Conservation (phyloP, 2,329 filamentous ascomycete genomes). For the Volutella citrinella region DNA sequence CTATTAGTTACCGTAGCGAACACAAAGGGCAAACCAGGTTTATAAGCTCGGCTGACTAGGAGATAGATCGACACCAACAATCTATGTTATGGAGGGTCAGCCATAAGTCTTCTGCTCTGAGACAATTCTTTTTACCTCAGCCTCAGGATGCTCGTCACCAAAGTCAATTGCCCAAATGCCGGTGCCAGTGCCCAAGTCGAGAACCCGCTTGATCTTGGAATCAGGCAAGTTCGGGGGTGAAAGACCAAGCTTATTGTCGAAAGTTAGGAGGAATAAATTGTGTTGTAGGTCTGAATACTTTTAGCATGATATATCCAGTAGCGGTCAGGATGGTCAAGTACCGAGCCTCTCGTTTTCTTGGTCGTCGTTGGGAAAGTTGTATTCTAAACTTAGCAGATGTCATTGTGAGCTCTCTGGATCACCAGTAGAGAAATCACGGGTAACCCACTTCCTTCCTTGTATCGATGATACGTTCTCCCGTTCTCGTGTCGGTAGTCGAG, state of each 20-base stretch:
- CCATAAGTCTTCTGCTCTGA: too few relatives aligned
- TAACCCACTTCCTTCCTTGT: constrained; percentile 7
- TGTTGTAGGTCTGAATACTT: constrained; percentile 16
- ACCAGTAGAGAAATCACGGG: too few relatives aligned
- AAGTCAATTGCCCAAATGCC: constrained; percentile 20
- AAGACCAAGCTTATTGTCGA: constrained; percentile 12
- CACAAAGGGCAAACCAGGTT: too few relatives aligned
- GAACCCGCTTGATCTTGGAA: constrained; percentile 10
- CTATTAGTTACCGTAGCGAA: too few relatives aligned
- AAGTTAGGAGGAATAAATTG: constrained; percentile 13
- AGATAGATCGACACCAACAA: constrained; percentile 16
- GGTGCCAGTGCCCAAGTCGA: constrained; percentile 18
- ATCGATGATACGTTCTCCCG: constrained; percentile 6
- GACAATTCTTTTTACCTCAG: constrained; percentile 6
- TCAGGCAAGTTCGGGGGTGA: constrained; percentile 13
- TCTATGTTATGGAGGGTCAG: too few relatives aligned
- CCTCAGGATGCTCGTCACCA: constrained; percentile 10
- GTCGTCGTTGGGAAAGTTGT: constrained; percentile 17
- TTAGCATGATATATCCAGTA: too few relatives aligned
- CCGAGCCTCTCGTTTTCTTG: constrained; percentile 15
- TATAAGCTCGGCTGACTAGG: constrained; percentile 18
- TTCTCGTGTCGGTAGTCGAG: constrained; percentile 8
- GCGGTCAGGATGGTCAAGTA: too few relatives aligned
- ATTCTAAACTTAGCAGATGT: too few relatives aligned
- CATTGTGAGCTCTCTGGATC: too few relatives aligned